Evolutionary conservation across 208 protist genomes (phyloP).

Genomic region (Perkinsela sp.): DNA sequence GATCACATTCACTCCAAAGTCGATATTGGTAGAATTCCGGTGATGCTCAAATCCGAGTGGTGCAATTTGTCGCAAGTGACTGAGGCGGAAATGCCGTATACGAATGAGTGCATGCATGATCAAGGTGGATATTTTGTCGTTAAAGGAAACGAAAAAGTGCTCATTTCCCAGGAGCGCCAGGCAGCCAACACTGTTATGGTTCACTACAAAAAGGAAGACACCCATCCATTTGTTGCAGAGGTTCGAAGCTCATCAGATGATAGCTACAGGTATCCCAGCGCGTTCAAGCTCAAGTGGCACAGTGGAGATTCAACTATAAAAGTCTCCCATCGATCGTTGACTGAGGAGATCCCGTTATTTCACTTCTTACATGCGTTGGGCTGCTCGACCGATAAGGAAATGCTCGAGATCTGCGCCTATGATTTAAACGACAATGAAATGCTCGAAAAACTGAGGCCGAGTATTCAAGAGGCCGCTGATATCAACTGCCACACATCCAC

Average conservation of each 20-base stretch:
- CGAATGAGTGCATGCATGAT: constrained; percentile 94
- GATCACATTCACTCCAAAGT: constrained; percentile 14
- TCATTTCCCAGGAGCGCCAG: constrained; percentile 78
- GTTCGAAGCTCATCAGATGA: background rate
- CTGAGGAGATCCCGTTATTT: constrained; percentile 87
- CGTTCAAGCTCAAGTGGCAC: constrained; percentile 3
- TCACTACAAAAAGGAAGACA: background rate
- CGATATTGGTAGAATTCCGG: constrained; percentile 88
- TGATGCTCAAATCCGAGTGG: constrained; percentile 92
- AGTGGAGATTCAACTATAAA: constrained; percentile 9
- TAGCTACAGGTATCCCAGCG: background rate
- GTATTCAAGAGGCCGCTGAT: constrained; percentile 40
- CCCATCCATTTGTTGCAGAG: background rate
- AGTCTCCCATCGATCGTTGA: constrained; percentile 89
- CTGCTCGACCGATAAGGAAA: constrained; percentile 89
- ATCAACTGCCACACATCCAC: constrained; percentile 64
- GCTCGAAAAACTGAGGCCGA: background rate
- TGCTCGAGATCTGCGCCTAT: constrained; percentile 71
- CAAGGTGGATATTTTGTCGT: constrained; percentile 98
- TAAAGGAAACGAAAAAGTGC: constrained; percentile 92
- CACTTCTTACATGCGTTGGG: constrained; percentile 91
- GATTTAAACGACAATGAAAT: constrained; percentile 27
- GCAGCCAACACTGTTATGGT: constrained; percentile 96
- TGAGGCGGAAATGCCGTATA: constrained; percentile 59
- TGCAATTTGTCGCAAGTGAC: constrained; percentile 77